Conservation (phyloP, 768 basidiomycete genomes). For the Coprinopsis cinerea region DNA sequence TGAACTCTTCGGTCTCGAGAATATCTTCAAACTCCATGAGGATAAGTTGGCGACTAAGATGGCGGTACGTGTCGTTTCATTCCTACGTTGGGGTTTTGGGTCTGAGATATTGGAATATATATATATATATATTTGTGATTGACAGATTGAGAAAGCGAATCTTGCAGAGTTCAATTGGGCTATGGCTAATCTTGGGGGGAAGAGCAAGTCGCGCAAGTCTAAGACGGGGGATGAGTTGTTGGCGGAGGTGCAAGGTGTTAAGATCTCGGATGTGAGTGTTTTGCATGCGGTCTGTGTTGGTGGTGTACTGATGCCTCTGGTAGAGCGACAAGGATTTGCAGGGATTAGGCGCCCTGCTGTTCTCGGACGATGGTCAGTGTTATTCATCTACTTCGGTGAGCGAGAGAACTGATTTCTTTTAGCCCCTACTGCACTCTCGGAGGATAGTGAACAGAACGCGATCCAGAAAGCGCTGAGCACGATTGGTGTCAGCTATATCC, state of each 20-base stretch:
- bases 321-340: too few species aligned
- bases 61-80: slow-evolving; percentile 36
- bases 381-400: background rate
- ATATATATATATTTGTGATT: background rate
- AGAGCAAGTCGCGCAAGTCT: slow-evolving; percentile 26
- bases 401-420: background rate
- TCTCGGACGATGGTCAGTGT: slow-evolving; percentile 64
- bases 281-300: too few species aligned
- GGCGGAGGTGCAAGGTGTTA: slow-evolving; percentile 39
- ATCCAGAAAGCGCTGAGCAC: slow-evolving; percentile 50
- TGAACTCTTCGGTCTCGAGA: slow-evolving; percentile 80
- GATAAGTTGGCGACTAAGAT: slow-evolving; percentile 65
- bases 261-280: slow-evolving; percentile 34
- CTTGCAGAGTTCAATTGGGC: slow-evolving; percentile 79
- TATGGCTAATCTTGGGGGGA: slow-evolving; percentile 49
- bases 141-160: slow-evolving; percentile 75
- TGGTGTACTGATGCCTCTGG: too few species aligned
- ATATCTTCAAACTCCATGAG: slow-evolving; percentile 79
- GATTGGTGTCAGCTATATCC: slow-evolving; percentile 66
- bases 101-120: too few species aligned
- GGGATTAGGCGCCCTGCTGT: too few species aligned
- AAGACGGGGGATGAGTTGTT: slow-evolving; percentile 37
- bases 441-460: slow-evolving; percentile 36
- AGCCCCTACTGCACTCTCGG: slow-evolving; percentile 32
- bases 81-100: too few species aligned